These are phyloP conservation scores for Agrocybe pediades DNA, from an alignment of 768 basidiomycete species.

Conservation along the genomic window DNA sequence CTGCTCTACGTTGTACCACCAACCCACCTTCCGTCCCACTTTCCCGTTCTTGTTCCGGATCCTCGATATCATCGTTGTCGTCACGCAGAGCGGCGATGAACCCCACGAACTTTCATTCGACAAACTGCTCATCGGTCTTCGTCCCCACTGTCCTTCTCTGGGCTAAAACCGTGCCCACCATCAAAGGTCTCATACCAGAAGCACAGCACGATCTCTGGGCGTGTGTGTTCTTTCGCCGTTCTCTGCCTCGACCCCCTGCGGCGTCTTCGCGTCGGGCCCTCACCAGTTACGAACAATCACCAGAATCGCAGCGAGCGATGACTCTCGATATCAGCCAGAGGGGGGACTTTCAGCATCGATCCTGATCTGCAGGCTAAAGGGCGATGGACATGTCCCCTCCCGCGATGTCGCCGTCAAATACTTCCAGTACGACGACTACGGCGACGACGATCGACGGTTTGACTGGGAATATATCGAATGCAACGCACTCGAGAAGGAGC, in stretches of 20 bases:
- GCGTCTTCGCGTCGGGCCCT: constrained; percentile 12
- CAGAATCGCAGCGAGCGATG: constrained; percentile 76
- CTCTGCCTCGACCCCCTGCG: neutral
- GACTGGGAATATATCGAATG: no score
- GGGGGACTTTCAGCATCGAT: constrained; percentile 81
- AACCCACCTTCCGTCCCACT: constrained; percentile 81
- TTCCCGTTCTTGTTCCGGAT: constrained; percentile 55
- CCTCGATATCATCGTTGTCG: constrained; percentile 37
- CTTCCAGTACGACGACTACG: no score
- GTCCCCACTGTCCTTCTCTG: constrained; percentile 67
- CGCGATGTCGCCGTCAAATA: no score
- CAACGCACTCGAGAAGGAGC: no score
- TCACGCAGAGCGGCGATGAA: constrained; percentile 15
- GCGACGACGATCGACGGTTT: no score
- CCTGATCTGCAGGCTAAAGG: constrained; percentile 68
- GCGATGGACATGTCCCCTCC: neutral
- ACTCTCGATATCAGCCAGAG: constrained; percentile 88
- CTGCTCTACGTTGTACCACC: constrained; percentile 73
- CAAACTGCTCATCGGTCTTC: constrained; percentile 76
- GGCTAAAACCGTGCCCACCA: no score
- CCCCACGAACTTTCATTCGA: constrained; percentile 60
- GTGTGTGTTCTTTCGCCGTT: constrained; percentile 62
- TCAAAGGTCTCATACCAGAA: no score
- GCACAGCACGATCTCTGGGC: no score
- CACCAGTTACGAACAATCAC: constrained; percentile 44